Conservation (phyloP, 2,329 filamentous ascomycete genomes). For the Neofusicoccum sp. region DNA sequence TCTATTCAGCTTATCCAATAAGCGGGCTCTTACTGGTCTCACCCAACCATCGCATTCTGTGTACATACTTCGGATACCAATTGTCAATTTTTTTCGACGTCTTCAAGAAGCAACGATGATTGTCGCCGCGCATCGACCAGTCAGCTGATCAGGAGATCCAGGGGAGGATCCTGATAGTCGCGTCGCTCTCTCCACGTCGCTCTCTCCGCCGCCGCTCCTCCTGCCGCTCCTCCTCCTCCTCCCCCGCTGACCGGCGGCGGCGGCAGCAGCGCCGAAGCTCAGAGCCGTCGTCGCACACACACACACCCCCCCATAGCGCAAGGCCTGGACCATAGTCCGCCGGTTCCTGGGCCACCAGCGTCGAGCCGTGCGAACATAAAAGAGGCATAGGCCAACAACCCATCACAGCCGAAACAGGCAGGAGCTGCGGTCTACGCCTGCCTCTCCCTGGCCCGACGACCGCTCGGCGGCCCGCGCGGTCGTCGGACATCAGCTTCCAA, state of each 20-base stretch:
- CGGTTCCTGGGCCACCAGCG: too few species aligned
- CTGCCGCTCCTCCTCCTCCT: not conserved
- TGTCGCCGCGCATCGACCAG: not conserved
- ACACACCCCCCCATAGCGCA: too few species aligned
- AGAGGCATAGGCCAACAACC: too few species aligned
- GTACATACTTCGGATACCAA: slow-evolving; percentile 9
- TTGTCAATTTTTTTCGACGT: not conserved
- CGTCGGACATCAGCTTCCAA: not conserved
- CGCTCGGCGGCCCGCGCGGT: not conserved
- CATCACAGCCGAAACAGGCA: too few species aligned
- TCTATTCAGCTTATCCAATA: slow-evolving; percentile 15
- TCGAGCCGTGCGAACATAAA: too few species aligned
- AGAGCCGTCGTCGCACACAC: not conserved
- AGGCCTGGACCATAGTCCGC: too few species aligned
- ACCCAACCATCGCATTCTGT: not conserved
- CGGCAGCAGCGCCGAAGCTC: not conserved
- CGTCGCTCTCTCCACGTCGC: not conserved
- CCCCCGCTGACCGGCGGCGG: not conserved
- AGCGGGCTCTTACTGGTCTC: slow-evolving; percentile 13
- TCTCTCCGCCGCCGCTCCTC: not conserved
- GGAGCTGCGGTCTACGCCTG: too few species aligned
- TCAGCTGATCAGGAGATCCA: slow-evolving; percentile 4
- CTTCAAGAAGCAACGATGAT: not conserved
- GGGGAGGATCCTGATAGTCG: slow-evolving; percentile 11
- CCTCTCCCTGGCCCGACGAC: too few species aligned